phyloP scores from a whole-genome alignment of 495 filamentous ascomycete genomes.

The Lepidopterella palustris region DNA sequence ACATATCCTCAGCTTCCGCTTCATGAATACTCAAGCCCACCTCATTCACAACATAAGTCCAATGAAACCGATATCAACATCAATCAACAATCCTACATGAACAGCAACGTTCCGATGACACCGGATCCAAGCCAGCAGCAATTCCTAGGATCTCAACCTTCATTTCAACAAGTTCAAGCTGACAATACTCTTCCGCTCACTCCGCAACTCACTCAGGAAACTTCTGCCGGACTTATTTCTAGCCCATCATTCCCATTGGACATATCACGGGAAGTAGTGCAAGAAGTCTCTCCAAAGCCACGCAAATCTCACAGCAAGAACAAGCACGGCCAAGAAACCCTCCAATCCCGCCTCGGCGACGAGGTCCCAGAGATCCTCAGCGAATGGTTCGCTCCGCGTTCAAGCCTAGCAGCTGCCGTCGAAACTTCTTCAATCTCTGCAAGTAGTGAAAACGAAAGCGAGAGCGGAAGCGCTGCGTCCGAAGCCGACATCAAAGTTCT shows the following conservation, averaged over 20 bases:
- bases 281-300: not conserved
- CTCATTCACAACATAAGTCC: not conserved
- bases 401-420: not conserved
- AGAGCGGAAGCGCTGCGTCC: not conserved
- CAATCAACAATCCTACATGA: conserved; percentile 12
- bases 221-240: conserved; percentile 5
- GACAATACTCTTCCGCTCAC: conserved; percentile 19
- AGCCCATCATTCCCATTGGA: conserved; percentile 3
- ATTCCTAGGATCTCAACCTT: not conserved
- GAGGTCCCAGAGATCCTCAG: conserved; percentile 29
- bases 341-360: not conserved
- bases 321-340: not conserved
- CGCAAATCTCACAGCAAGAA: not conserved
- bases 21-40: not conserved
- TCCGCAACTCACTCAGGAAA: conserved; percentile 22
- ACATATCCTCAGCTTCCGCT: not conserved
- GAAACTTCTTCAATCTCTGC: not conserved
- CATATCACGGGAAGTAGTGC: conserved; percentile 7
- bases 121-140: conserved; percentile 25
- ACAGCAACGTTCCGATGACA: conserved; percentile 22
- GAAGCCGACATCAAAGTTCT: not conserved
- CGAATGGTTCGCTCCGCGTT: conserved; percentile 30
- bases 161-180: not conserved
- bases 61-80: not conserved
- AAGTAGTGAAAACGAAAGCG: not conserved